Conservation (phyloP, 1,284 basidiomycete species). For the Fistulinella cinereoalba region DNA sequence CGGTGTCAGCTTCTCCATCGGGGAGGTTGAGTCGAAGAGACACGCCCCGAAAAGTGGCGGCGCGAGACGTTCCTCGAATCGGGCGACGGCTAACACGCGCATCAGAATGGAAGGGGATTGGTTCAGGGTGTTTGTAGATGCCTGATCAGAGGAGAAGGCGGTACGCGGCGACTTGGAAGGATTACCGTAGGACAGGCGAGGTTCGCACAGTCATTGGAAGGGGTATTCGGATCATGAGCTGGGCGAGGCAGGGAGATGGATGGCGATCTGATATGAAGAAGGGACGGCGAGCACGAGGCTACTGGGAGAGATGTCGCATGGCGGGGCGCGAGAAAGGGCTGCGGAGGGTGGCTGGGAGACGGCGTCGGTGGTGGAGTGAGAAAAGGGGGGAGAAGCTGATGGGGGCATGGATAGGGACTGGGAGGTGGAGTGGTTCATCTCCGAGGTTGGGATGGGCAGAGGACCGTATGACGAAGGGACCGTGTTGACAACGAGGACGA, state of each 20-base stretch:
- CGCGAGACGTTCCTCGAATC: slow-evolving; percentile 22
- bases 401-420: slow-evolving; percentile 16
- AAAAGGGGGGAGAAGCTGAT: slow-evolving; percentile 20
- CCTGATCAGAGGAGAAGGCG: slow-evolving; percentile 24
- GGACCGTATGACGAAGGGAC: slow-evolving; percentile 23
- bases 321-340: background rate
- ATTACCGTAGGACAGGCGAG: slow-evolving; percentile 8
- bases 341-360: background rate
- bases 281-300: slow-evolving; percentile 26
- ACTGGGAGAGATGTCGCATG: background rate
- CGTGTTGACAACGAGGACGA: slow-evolving; percentile 15
- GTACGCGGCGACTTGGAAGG: slow-evolving; percentile 20
- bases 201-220: slow-evolving; percentile 30
- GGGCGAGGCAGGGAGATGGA: slow-evolving; percentile 24
- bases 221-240: slow-evolving; percentile 30
- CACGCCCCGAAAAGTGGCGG: slow-evolving; percentile 7
- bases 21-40: slow-evolving; percentile 5
- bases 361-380: slow-evolving; percentile 13
- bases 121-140: slow-evolving; percentile 24
- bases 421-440: slow-evolving; percentile 37
- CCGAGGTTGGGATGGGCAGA: slow-evolving; percentile 29
- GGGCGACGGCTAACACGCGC: slow-evolving; percentile 35
- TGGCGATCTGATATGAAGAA: slow-evolving; percentile 35
- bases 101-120: slow-evolving; percentile 34
- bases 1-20: too few relatives aligned